Percentiles rank a stretch among this genome's conserved stretches.
Conservation (phyloP, 73 alveolate species). For the Blepharisma japonicum region DNA sequence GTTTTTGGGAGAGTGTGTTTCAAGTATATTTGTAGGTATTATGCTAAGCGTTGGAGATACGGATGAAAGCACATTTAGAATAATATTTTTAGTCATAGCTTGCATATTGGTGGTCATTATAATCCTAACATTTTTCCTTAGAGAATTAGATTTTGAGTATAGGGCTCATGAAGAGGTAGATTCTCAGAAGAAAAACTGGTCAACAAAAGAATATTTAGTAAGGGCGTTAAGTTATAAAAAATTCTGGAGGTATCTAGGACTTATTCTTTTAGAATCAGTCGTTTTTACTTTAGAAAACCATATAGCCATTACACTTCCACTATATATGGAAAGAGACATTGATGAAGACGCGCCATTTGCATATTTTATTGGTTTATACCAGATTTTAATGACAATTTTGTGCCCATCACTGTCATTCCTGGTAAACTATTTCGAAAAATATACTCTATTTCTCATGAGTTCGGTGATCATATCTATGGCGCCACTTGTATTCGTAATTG, state of each 20-base stretch:
- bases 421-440: neutral
- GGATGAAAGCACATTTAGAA: too few species aligned
- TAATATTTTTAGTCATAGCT: too few species aligned
- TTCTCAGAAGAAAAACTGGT: too few species aligned
- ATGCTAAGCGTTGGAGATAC: too few species aligned
- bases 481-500: neutral
- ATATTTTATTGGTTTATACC: neutral
- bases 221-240: neutral
- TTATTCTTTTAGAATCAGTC: neutral
- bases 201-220: too few species aligned
- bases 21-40: too few species aligned
- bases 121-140: too few species aligned
- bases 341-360: neutral
- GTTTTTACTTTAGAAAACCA: neutral
- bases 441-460: neutral
- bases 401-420: neutral
- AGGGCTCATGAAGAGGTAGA: too few species aligned
- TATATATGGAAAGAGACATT: slow-evolving; percentile 5
- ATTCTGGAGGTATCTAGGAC: slow-evolving; percentile 12
- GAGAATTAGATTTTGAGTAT: too few species aligned
- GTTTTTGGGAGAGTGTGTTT: too few species aligned
- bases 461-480: neutral
- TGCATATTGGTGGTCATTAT: too few species aligned
- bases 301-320: neutral
- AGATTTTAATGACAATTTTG: neutral